These are phyloP conservation scores for Penicillium sp. DNA, from an alignment of 2,329 filamentous ascomycete genomes.

Conservation along the genomic window DNA sequence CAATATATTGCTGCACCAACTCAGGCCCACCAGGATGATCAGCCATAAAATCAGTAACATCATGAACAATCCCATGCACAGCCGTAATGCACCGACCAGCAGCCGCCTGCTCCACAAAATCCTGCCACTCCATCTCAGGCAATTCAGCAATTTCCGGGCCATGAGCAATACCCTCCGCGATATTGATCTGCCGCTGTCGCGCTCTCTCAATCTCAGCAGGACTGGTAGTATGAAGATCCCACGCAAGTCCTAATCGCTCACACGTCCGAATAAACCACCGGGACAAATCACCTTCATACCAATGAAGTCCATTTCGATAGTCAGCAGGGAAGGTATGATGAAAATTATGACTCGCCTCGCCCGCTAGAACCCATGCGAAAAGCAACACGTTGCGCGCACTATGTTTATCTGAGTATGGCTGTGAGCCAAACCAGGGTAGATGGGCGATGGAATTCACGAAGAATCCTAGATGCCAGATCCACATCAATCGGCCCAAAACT, in stretches of 20 bases:
- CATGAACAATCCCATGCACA: slow-evolving; percentile 79
- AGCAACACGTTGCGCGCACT: not conserved
- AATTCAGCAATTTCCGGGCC: slow-evolving; percentile 48
- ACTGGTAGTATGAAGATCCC: not conserved
- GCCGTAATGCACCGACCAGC: slow-evolving; percentile 73
- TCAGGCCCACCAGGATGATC: slow-evolving; percentile 82
- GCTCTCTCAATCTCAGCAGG: not conserved
- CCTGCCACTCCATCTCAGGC: slow-evolving; percentile 80
- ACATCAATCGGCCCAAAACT: not conserved
- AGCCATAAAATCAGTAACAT: slow-evolving; percentile 77
- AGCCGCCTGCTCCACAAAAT: slow-evolving; percentile 74
- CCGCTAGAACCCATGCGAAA: not conserved
- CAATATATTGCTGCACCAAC: slow-evolving; percentile 65
- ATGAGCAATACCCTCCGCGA: not conserved
- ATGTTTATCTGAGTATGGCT: not conserved
- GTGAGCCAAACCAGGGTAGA: not conserved
- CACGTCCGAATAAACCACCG: not conserved
- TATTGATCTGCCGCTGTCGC: not conserved
- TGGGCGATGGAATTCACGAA: slow-evolving; percentile 2
- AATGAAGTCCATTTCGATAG: not conserved
- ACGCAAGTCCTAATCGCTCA: not conserved
- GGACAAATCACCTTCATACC: not conserved
- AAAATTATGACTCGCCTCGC: not conserved
- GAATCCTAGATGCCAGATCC: not conserved
- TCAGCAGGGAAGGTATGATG: slow-evolving; percentile 1